A percentile compares a stretch with the other conserved stretches of the same genome.
phyloP scores from a whole-genome alignment of 1,284 basidiomycete genomes.

The Microstroma glucosiphilum region DNA sequence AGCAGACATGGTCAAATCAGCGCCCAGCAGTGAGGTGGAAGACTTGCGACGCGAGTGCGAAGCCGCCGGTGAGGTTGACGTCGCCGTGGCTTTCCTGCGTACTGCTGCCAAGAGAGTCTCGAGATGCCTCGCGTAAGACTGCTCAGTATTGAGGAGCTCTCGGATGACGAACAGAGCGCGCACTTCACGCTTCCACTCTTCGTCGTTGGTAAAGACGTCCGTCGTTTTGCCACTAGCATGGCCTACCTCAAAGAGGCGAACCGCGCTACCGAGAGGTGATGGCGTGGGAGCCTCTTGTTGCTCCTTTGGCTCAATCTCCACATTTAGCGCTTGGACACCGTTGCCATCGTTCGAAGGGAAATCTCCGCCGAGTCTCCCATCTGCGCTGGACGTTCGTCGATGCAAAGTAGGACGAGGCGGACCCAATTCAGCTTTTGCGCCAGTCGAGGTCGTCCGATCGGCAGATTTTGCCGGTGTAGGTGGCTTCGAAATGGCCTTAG shows the following conservation, averaged over 20 bases:
- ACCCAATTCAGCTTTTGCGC: background rate
- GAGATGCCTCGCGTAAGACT: slow-evolving; percentile 42
- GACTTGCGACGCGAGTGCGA: slow-evolving; percentile 1
- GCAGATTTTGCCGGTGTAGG: too few species aligned
- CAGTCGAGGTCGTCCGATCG: background rate
- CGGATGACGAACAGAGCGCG: slow-evolving; percentile 46
- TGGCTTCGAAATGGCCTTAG: background rate
- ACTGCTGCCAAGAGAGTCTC: slow-evolving; percentile 37
- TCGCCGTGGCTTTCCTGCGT: slow-evolving; percentile 21
- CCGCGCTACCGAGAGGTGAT: too few species aligned
- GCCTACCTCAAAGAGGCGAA: slow-evolving; percentile 16
- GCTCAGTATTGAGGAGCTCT: slow-evolving; percentile 46
- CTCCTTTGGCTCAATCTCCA: background rate
- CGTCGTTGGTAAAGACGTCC: slow-evolving; percentile 40
- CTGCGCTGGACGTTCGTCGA: background rate
- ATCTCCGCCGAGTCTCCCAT: background rate
- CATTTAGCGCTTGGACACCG: background rate
- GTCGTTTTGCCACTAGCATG: slow-evolving; percentile 36
- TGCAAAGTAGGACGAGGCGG: background rate
- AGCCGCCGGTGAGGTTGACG: slow-evolving; percentile 12
- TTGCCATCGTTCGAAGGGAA: too few species aligned
- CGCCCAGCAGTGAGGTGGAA: background rate
- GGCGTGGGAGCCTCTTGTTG: too few species aligned
- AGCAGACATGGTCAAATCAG: background rate
- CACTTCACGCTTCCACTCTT: slow-evolving; percentile 48